These are phyloP conservation scores for Lojkania enalia DNA, from an alignment of 2,329 filamentous ascomycete genomes.

Conservation along the genomic window DNA sequence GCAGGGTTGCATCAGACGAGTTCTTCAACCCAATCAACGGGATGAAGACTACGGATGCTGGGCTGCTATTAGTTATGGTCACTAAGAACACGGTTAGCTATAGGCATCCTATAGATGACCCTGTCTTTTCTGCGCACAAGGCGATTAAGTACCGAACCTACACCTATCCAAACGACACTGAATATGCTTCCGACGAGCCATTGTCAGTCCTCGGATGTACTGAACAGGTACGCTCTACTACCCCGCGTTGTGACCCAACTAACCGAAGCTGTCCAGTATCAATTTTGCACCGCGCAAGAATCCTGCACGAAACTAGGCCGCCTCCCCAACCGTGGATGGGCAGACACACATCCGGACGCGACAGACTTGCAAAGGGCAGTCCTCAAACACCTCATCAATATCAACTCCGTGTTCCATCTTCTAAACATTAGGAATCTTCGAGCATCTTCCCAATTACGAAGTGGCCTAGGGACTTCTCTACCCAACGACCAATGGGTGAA, in stretches of 20 bases:
- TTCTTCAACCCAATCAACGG: constrained; percentile 4
- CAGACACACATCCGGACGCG: neutral
- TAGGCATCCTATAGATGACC: constrained; percentile 9
- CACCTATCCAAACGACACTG: neutral
- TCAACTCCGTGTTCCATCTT: neutral
- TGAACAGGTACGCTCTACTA: neutral
- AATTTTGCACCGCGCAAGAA: neutral
- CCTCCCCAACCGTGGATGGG: neutral
- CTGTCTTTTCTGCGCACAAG: constrained; percentile 10
- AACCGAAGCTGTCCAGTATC: neutral
- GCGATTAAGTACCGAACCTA: neutral
- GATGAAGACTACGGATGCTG: constrained; percentile 9
- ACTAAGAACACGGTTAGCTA: constrained; percentile 7
- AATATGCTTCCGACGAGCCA: neutral
- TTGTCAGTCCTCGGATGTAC: neutral
- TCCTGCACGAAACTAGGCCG: neutral
- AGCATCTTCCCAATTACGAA: neutral
- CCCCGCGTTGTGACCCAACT: neutral
- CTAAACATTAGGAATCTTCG: neutral
- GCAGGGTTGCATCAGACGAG: too few species aligned
- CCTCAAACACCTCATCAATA: neutral
- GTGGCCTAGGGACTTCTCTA: neutral
- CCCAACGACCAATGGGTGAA: constrained; percentile 4
- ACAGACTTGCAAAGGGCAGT: neutral
- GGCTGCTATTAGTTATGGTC: constrained; percentile 2